Evolutionary conservation across 495 filamentous ascomycete genomes (phyloP).

Genomic region (Lichenothelia convexa): DNA sequence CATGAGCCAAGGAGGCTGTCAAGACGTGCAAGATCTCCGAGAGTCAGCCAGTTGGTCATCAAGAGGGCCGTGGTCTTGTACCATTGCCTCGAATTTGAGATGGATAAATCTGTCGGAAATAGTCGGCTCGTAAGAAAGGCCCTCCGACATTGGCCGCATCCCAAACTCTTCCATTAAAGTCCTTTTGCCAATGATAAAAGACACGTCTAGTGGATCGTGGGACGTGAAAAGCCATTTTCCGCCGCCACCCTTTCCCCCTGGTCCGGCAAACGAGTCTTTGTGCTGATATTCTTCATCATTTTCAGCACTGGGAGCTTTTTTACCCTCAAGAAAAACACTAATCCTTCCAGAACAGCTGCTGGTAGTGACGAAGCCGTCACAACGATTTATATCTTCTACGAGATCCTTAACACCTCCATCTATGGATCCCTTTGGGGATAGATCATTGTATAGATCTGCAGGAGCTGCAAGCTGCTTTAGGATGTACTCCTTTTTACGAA

Average conservation of each 20-base stretch:
- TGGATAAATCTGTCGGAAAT: constrained; percentile 55
- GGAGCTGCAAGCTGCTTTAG: constrained; percentile 43
- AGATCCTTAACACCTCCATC: constrained; percentile 59
- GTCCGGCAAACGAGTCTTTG: constrained; percentile 4
- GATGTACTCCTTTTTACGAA: constrained; percentile 54
- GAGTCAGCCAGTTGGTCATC: constrained; percentile 2
- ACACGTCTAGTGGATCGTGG: constrained; percentile 45
- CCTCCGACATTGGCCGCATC: too few relatives aligned
- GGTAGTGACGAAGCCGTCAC: constrained; percentile 65
- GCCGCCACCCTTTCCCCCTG: constrained; percentile 28
- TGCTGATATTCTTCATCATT: not conserved
- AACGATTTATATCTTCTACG: constrained; percentile 53
- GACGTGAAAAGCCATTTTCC: constrained; percentile 75
- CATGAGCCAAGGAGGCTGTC: constrained; percentile 49
- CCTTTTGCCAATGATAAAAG: too few relatives aligned
- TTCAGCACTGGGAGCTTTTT: constrained; percentile 14
- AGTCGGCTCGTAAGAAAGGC: too few relatives aligned
- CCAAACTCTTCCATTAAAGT: too few relatives aligned
- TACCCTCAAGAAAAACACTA: constrained; percentile 70
- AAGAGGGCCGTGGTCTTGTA: constrained; percentile 21
- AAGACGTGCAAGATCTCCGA: constrained; percentile 72
- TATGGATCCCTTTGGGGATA: constrained; percentile 71
- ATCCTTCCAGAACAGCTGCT: constrained; percentile 79
- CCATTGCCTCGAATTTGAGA: constrained; percentile 92
- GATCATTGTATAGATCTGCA: constrained; percentile 49